Percentiles rank a stretch among this genome's conserved stretches.
Conservation (phyloP, 2,329 filamentous ascomycete genomes). For the Aspergillus versicolor region DNA sequence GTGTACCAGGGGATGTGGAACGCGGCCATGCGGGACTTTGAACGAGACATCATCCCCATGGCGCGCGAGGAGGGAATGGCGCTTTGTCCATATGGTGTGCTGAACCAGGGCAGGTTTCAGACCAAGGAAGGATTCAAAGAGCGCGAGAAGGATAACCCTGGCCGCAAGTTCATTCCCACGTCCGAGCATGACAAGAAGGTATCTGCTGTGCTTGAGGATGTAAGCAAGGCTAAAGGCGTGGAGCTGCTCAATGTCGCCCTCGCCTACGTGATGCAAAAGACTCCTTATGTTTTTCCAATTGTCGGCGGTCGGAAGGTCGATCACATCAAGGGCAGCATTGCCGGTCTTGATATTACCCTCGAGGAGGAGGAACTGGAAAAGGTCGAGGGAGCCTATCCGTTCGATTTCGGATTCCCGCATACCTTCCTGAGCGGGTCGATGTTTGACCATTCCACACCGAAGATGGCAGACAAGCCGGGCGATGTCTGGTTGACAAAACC, state of each 20-base stretch:
- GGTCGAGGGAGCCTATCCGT: background rate
- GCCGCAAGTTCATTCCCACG: conserved; percentile 19
- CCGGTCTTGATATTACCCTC: conserved; percentile 48
- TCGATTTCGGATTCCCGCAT: background rate
- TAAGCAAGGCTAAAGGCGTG: background rate
- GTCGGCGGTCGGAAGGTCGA: conserved; percentile 54
- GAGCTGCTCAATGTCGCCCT: conserved; percentile 37
- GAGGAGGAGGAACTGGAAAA: background rate
- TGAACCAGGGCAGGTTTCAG: conserved; percentile 39
- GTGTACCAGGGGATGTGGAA: conserved; percentile 69
- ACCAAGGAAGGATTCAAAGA: conserved; percentile 31
- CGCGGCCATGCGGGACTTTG: conserved; percentile 62
- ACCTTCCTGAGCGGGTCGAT: too few relatives aligned
- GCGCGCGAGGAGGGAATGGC: conserved; percentile 61
- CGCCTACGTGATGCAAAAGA: conserved; percentile 53
- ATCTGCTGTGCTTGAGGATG: conserved; percentile 12
- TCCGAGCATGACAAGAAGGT: conserved; percentile 16
- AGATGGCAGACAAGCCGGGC: too few relatives aligned
- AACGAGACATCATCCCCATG: conserved; percentile 71
- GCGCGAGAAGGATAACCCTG: conserved; percentile 23
- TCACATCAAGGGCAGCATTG: conserved; percentile 57
- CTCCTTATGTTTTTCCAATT: conserved; percentile 55
- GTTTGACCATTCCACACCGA: too few relatives aligned
- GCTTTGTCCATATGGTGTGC: conserved; percentile 52
- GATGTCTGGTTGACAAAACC: too few relatives aligned